These are phyloP conservation scores for Cotoneaster glaucophyllus DNA, from an alignment of 306 rosid species.

Conservation along the genomic window DNA sequence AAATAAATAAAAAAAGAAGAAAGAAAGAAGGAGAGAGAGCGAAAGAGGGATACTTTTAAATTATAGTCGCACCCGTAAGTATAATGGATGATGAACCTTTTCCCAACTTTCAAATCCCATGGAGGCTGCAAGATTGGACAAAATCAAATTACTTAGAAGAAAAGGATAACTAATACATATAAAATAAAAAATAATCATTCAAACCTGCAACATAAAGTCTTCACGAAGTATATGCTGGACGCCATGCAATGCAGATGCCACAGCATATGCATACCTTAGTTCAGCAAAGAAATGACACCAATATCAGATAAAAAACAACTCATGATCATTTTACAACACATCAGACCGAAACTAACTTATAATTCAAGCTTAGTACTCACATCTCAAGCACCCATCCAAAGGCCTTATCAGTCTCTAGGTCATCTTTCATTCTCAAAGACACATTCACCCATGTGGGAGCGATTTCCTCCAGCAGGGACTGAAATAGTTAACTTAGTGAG, in stretches of 20 bases:
- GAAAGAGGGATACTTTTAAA: conserved; percentile 46
- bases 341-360: neutral
- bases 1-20: neutral
- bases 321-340: conserved; percentile 14
- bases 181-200: conserved; percentile 2
- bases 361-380: conserved; percentile 40
- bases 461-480: conserved; percentile 84
- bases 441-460: conserved; percentile 98
- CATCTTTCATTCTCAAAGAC: conserved; percentile 86
- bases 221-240: conserved; percentile 64
- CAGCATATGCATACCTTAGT: conserved; percentile 87
- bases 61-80: conserved; percentile 85
- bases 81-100: conserved; percentile 66
- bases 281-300: conserved; percentile 20
- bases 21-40: neutral
- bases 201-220: conserved; percentile 91
- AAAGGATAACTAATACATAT: neutral
- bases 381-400: conserved; percentile 99
- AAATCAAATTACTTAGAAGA: conserved; percentile 1
- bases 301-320: conserved; percentile 18
- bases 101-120: conserved; percentile 58
- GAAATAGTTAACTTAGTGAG: conserved; percentile 26
- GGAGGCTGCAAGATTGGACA: conserved; percentile 69
- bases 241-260: conserved; percentile 89
- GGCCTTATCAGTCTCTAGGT: conserved; percentile 71